Base-by-base conservation (phyloP, 208 protist species). In the Leishmania turanica region DNA sequence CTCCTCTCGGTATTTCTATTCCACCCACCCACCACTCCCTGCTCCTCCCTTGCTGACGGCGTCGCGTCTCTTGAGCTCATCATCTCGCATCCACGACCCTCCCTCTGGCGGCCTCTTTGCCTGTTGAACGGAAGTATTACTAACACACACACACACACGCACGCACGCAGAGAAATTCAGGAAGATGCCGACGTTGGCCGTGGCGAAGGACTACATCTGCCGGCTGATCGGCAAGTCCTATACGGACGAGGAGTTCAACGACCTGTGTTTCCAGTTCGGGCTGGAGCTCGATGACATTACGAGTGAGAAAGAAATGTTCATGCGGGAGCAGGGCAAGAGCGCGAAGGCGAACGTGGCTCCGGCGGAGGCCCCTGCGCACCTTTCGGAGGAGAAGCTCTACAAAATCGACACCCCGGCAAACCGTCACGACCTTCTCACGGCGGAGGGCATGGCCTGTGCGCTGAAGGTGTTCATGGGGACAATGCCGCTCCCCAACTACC, bases 321-420 rank as follows among this genome's bases (percentile, higher is more conserved):
- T 89, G 70, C 96, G 98, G 65, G 95, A 99, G 87, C 95, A 98
- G 65, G 92, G 85, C 73, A 89, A 84, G 42, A 80, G 62, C n/a
- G 58, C 56, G 37, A 87, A 83, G 62, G 69, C 85, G 21, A 70
- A 40, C 60, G 76, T 69, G 15, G 77, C 45, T 49, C 7, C 80
- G 1, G 34, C 62, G 11, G 86, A 80, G n/a, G 84, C 83, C 17
- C 82, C 83, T 21, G 84, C 86, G n/a, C 88, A 98, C 69, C 89
- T 99, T 27, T 91, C 92, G n/a, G 89, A 96, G 58, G 94, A 95
- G 53, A 90, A 92, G 56, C 91, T 99, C 15, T 99, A 99, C 91
- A 99, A 99, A 86, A 99, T 99, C 80, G 99, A 99, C 78, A 95
- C 99, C 9, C 97, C 98, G 13, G 99, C 99, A 19, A 99, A 99